Evolutionary conservation across 2,329 filamentous ascomycete species (phyloP), one percentile per base, ranked within the genome.

Genomic region (Uncinocarpus reesii): DNA sequence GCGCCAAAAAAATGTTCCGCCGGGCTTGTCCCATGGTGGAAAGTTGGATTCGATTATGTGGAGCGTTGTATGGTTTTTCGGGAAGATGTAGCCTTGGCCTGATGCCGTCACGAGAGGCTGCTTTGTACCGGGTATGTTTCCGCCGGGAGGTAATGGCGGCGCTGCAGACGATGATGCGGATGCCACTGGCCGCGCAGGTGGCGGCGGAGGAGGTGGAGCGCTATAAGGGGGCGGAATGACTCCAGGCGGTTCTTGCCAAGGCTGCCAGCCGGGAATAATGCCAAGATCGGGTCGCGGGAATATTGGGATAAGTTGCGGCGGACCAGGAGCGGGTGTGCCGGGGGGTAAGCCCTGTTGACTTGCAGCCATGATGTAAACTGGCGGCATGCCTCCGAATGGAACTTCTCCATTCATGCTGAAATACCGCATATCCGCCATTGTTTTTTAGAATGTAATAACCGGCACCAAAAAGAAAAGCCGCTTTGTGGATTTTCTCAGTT

Each of bases 61-160:
- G 5, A 81, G 65, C 53, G 77, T 80, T 24, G 76, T 77, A 60
- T 81, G 76, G 53, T 76, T 69, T 0, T 65, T 56, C 0, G 76
- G 72, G 62, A 80, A 81, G 57, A 80, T 78, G 65, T 80, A 82
- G 1, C 78, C 79, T 0, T 75, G 76, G 56, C 81, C 78, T 51
- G 74, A 74, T 34, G 78, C 76, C 1, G 73, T 68, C 42, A 52
- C 24, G 34, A 59, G 35, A 24, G 57, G 40, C 18, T 77, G 77
- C 37, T 78, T 76, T 0, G 75, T 75, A 0, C 72, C 70, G 40
- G 69, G 70, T 64, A 81, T 65, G 53, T 77, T 73, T 23, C 72
- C 68, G 0, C 75, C 75, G 0, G 76, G 74, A 51, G 75, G 70
- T 65, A 0, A 71, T 45, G 31, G 47, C 51, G 42, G n/a, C n/a